Evolutionary conservation across 2,329 filamentous ascomycete genomes (phyloP).

Genomic region (Thielaviopsis musarum): DNA sequence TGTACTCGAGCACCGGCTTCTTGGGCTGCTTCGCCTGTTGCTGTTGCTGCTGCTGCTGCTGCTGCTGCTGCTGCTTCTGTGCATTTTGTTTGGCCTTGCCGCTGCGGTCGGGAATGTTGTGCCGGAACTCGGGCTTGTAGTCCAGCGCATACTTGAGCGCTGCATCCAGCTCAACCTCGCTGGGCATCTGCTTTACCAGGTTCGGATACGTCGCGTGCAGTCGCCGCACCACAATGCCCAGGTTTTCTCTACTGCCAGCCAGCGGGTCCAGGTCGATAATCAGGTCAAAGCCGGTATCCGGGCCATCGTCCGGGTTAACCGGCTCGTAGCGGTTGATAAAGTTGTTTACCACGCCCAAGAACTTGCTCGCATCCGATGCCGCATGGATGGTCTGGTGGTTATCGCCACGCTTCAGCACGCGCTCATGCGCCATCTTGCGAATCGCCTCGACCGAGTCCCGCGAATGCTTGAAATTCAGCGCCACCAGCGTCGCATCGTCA

Average conservation of each 20-base stretch:
- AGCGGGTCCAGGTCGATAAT: slow-evolving; percentile 73
- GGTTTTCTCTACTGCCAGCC: slow-evolving; percentile 63
- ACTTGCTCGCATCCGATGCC: slow-evolving; percentile 53
- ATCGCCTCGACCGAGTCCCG: slow-evolving; percentile 59
- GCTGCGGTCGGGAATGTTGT: slow-evolving; percentile 49
- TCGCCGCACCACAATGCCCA: slow-evolving; percentile 59
- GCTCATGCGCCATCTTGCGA: slow-evolving; percentile 54
- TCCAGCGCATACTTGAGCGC: slow-evolving; percentile 61
- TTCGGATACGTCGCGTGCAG: slow-evolving; percentile 65
- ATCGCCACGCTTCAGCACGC: slow-evolving; percentile 73
- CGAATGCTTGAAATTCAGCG: slow-evolving; percentile 76
- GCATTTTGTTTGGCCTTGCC: slow-evolving; percentile 16
- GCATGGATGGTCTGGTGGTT: slow-evolving; percentile 98
- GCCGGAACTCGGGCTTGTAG: slow-evolving; percentile 61
- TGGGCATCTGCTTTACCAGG: slow-evolving; percentile 55
- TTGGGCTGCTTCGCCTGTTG: slow-evolving; percentile 20
- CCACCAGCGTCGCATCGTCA: slow-evolving; percentile 55
- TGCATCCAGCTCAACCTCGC: slow-evolving; percentile 54
- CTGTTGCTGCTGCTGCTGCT: slow-evolving; percentile 18
- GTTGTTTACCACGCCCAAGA: slow-evolving; percentile 83
- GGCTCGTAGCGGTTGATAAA: slow-evolving; percentile 79
- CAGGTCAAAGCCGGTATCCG: slow-evolving; percentile 68
- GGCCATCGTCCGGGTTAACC: slow-evolving; percentile 45
- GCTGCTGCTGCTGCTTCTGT: too few relatives aligned
- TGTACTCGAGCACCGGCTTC: slow-evolving; percentile 37